These are phyloP conservation scores for Rhizopogon rudus DNA, from an alignment of 768 basidiomycete species.

Conservation along the genomic window DNA sequence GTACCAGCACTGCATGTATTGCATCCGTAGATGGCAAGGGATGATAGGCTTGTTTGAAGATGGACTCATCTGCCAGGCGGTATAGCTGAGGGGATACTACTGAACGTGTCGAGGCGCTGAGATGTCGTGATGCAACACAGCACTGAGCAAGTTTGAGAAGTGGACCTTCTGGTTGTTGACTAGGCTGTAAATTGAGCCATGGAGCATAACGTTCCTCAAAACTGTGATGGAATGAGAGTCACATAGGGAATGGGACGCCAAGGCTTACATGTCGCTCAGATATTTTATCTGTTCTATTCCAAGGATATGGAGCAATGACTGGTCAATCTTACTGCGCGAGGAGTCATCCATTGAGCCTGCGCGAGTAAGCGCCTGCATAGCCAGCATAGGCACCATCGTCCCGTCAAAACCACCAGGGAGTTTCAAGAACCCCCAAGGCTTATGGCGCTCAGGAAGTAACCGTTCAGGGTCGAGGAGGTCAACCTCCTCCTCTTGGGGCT, in stretches of 20 bases:
- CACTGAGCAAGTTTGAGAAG: conserved; percentile 42
- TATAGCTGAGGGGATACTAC: conserved; percentile 35
- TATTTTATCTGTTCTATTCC: conserved; percentile 29
- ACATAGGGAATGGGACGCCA: background rate
- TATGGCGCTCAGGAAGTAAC: conserved; percentile 29
- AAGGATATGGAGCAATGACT: conserved; percentile 28
- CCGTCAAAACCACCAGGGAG: conserved; percentile 37
- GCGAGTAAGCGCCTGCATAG: conserved; percentile 37
- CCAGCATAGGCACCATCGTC: conserved; percentile 40
- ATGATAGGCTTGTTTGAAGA: conserved; percentile 36
- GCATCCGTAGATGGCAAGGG: conserved; percentile 37
- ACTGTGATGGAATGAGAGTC: conserved; percentile 15
- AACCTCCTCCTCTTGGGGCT: conserved; percentile 20
- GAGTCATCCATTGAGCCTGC: conserved; percentile 20
- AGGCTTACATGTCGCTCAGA: conserved; percentile 35
- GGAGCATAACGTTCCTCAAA: conserved; percentile 40
- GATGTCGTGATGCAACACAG: conserved; percentile 40
- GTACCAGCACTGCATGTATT: conserved; percentile 36
- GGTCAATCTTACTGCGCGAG: conserved; percentile 16
- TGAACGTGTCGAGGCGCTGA: conserved; percentile 30
- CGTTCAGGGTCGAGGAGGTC: conserved; percentile 29
- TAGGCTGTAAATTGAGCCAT: conserved; percentile 37
- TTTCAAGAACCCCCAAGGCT: conserved; percentile 36
- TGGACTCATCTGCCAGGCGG: conserved; percentile 34
- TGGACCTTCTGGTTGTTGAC: conserved; percentile 23